Percentiles rank a stretch among this genome's conserved stretches.
Evolutionary conservation across 2,329 filamentous ascomycete genomes (phyloP).

Genomic region (Paecilomyces dactylethromorphus): DNA sequence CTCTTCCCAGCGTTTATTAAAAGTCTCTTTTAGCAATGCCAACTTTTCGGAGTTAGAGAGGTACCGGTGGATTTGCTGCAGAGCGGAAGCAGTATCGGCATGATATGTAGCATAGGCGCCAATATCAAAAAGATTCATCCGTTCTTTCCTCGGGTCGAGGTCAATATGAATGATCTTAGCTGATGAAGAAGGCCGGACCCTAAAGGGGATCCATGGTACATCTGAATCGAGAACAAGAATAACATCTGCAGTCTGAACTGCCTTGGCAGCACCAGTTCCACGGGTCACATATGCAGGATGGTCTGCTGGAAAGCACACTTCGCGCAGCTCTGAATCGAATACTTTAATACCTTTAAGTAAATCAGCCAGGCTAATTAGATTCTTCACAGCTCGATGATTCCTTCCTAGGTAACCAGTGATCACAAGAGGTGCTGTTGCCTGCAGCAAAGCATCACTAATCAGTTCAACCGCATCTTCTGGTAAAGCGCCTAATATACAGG

Average conservation of each 20-base stretch:
- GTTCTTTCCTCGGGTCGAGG: constrained; percentile 59
- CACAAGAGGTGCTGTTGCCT: constrained; percentile 40
- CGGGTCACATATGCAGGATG: constrained; percentile 58
- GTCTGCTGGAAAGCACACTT: constrained; percentile 38
- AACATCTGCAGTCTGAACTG: constrained; percentile 68
- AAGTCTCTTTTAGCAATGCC: constrained; percentile 1
- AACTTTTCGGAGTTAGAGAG: constrained; percentile 8
- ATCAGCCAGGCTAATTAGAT: constrained; percentile 40
- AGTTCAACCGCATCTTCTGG: constrained; percentile 36
- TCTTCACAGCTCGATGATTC: constrained; percentile 32
- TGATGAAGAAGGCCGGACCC: constrained; percentile 48
- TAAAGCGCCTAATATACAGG: constrained; percentile 58
- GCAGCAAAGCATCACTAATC: constrained; percentile 34
- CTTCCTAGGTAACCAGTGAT: constrained; percentile 45
- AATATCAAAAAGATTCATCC: constrained; percentile 65
- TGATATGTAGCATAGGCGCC: constrained; percentile 54
- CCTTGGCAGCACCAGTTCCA: constrained; percentile 64
- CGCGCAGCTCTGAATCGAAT: constrained; percentile 42
- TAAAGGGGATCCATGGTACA: constrained; percentile 82
- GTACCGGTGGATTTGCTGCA: constrained; percentile 2
- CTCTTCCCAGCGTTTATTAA: constrained; percentile 4
- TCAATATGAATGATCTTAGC: constrained; percentile 60
- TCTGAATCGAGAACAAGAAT: constrained; percentile 82
- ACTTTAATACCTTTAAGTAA: constrained; percentile 40
- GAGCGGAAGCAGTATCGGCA: constrained; percentile 42